Evolutionary conservation across 257 asterid genomes (phyloP).

Genomic region (Nyctanthes arbortristis): DNA sequence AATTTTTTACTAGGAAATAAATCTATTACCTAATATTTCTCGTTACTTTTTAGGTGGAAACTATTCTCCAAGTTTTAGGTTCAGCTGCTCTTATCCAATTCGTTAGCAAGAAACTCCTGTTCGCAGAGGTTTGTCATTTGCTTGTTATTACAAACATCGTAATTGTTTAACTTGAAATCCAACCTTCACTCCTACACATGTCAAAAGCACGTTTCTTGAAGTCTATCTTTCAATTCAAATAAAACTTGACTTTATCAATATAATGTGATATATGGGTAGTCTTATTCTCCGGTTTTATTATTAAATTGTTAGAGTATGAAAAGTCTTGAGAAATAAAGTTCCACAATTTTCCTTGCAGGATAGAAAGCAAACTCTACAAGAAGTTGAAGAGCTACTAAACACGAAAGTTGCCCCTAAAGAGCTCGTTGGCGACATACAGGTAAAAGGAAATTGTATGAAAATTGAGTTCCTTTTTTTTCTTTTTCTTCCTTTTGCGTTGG

Average conservation of each 20-base stretch:
- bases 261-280: neutral
- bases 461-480: neutral
- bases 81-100: constrained; percentile 83
- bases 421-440: constrained; percentile 89
- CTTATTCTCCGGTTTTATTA: no score
- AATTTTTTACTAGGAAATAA: neutral
- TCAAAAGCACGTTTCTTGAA: no score
- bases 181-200: no score
- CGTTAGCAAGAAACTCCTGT: constrained; percentile 81
- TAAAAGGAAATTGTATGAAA: constrained; percentile 17
- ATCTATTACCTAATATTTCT: constrained; percentile 17
- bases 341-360: constrained; percentile 58
- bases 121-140: constrained; percentile 67
- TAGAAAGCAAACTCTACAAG: constrained; percentile 72
- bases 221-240: neutral
- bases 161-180: no score
- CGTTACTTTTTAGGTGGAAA: constrained; percentile 64
- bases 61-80: constrained; percentile 84
- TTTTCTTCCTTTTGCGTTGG: neutral
- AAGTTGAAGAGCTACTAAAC: constrained; percentile 69
- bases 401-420: constrained; percentile 77
- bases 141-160: neutral
- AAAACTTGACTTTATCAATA: neutral
- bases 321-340: constrained; percentile 14
- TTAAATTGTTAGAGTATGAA: no score